phyloP scores from a whole-genome alignment of 148 eudicot species.

The Silene uniflora region DNA sequence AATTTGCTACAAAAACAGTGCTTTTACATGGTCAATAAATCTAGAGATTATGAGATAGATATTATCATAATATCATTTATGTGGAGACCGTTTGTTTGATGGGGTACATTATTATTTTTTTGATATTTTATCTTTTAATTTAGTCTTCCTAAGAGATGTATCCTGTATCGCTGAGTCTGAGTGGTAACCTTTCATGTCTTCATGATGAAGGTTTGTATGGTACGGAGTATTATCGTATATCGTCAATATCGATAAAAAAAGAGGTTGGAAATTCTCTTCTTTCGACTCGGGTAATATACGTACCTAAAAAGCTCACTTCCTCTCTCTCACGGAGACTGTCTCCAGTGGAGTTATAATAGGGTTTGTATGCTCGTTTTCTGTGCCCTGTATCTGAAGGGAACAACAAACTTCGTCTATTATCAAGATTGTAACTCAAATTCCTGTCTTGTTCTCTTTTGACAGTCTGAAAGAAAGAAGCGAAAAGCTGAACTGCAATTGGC shows the following conservation, averaged over 20 bases:
- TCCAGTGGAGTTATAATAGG: background rate
- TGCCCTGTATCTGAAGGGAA: background rate
- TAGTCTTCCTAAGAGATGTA: background rate
- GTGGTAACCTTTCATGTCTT: background rate
- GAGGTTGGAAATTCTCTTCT: background rate
- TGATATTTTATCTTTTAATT: too few relatives aligned
- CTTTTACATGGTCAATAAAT: too few relatives aligned
- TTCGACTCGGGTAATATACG: background rate
- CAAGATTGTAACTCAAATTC: background rate
- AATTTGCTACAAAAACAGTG: too few relatives aligned
- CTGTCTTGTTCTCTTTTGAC: constrained; percentile 5
- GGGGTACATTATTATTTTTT: too few relatives aligned
- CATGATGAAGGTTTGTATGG: background rate
- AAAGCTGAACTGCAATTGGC: constrained; percentile 74
- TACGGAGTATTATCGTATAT: background rate
- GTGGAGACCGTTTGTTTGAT: too few relatives aligned
- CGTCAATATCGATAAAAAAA: background rate
- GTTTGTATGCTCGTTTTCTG: background rate
- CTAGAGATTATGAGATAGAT: too few relatives aligned
- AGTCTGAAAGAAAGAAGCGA: constrained; percentile 86
- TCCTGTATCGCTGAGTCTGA: background rate
- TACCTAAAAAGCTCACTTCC: background rate
- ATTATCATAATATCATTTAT: too few relatives aligned
- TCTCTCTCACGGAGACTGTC: background rate
- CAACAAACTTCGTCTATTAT: background rate